Conservation (phyloP, 441 rosid genomes). For the Melastoma candidum region DNA sequence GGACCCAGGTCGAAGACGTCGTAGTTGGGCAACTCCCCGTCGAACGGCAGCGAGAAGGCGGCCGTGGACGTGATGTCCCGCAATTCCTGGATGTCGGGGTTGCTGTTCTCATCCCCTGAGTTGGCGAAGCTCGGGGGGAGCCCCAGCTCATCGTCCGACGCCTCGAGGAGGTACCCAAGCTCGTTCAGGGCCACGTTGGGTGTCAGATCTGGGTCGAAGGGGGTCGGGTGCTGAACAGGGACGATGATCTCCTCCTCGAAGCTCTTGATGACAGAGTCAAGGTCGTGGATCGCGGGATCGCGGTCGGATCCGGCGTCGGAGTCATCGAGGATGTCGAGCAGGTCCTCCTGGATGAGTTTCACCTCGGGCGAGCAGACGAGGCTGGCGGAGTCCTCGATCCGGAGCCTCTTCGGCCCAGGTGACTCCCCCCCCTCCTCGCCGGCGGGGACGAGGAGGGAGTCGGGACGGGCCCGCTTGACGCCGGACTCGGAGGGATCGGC, state of each 20-base stretch:
- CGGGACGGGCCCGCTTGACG: too few relatives aligned
- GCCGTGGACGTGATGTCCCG: conserved; percentile 5
- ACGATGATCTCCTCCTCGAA: conserved; percentile 32
- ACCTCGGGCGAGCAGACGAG: too few relatives aligned
- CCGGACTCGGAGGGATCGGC: too few relatives aligned
- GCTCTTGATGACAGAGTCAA: conserved; percentile 31
- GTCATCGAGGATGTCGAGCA: conserved; percentile 23
- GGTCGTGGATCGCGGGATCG: conserved; percentile 21
- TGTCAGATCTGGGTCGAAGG: conserved; percentile 3
- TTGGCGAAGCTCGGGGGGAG: conserved; percentile 25
- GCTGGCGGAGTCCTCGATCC: too few relatives aligned
- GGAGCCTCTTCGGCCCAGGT: too few relatives aligned
- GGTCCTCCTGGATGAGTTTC: conserved; percentile 17
- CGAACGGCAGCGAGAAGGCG: conserved; percentile 3
- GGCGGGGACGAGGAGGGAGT: too few relatives aligned
- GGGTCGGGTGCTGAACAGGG: conserved; percentile 4
- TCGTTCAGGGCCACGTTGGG: conserved; percentile 12
- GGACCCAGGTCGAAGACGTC: conserved; percentile 27
- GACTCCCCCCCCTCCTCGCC: too few relatives aligned
- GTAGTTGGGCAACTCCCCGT: conserved; percentile 22
- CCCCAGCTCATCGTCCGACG: conserved; percentile 39
- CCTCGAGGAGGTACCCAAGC: conserved; percentile 31
- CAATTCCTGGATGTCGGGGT: conserved; percentile 4
- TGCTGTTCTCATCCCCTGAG: conserved; percentile 11
- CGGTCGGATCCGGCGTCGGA: conserved; percentile 8